These are phyloP conservation scores for Penicillium silybi DNA, from an alignment of 495 filamentous ascomycete species.

Conservation along the genomic window DNA sequence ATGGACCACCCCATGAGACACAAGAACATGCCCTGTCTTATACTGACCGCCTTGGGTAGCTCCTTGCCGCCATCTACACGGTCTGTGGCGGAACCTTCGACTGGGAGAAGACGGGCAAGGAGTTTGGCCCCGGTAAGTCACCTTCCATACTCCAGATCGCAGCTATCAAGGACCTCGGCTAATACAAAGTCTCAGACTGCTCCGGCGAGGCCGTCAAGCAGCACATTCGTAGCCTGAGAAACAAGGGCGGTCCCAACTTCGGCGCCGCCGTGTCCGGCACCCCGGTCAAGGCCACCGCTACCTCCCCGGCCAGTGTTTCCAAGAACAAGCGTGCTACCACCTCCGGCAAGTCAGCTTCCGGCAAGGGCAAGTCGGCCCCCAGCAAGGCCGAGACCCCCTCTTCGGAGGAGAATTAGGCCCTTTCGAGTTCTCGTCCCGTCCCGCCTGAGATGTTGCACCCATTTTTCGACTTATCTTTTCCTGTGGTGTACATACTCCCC, in stretches of 20 bases:
- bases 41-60: background rate
- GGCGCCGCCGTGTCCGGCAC: too few species aligned
- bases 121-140: background rate
- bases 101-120: background rate
- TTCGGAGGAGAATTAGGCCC: too few species aligned
- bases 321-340: too few species aligned
- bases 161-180: background rate
- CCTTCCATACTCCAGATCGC: background rate
- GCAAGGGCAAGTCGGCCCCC: too few species aligned
- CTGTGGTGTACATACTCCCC: too few species aligned
- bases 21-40: background rate
- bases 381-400: too few species aligned
- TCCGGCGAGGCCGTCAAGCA: conserved; percentile 1
- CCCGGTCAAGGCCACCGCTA: too few species aligned
- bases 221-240: background rate
- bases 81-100: background rate
- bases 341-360: too few species aligned
- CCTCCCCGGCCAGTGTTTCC: too few species aligned
- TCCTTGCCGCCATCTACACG: conserved; percentile 1
- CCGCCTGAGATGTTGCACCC: too few species aligned
- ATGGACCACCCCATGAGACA: background rate
- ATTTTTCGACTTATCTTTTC: too few species aligned
- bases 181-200: background rate
- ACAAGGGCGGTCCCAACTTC: background rate
- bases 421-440: too few species aligned